phyloP scores from a whole-genome alignment of 805 yeast genomes.

The Groenewaldozyma salmanticensis region DNA sequence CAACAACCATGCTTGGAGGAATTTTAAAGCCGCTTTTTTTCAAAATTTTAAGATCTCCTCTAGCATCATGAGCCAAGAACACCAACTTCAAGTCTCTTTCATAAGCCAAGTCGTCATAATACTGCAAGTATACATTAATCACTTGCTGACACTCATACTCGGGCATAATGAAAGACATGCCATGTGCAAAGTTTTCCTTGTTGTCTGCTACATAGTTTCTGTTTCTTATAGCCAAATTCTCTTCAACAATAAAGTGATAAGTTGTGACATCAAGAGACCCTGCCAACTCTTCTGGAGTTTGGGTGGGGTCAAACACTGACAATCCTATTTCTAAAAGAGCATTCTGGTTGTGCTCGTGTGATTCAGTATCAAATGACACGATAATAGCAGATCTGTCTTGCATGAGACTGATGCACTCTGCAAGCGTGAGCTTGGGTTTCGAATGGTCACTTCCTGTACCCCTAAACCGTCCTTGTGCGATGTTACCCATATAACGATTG shows the following conservation, averaged over 20 bases:
- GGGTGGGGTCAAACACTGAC: conserved; percentile 11
- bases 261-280: conserved; percentile 3
- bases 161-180: conserved; percentile 37
- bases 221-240: conserved; percentile 35
- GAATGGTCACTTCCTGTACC: too few relatives aligned
- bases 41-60: conserved; percentile 48
- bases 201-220: conserved; percentile 48
- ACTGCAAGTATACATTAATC: conserved; percentile 3
- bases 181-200: conserved; percentile 40
- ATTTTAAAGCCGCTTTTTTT: conserved; percentile 36
- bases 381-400: not conserved
- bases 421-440: too few relatives aligned
- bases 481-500: too few relatives aligned
- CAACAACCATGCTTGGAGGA: conserved; percentile 25
- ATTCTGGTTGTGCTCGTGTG: conserved; percentile 11
- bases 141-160: conserved; percentile 26
- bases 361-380: conserved; percentile 14
- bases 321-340: conserved; percentile 15
- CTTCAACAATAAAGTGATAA: conserved; percentile 24
- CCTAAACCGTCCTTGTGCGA: too few relatives aligned
- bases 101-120: conserved; percentile 4
- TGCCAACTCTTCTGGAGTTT: too few relatives aligned
- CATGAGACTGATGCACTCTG: too few relatives aligned
- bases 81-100: conserved; percentile 1
- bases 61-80: conserved; percentile 52